phyloP scores from a whole-genome alignment of 2,329 filamentous ascomycete species.

The Diaporthe citri region DNA sequence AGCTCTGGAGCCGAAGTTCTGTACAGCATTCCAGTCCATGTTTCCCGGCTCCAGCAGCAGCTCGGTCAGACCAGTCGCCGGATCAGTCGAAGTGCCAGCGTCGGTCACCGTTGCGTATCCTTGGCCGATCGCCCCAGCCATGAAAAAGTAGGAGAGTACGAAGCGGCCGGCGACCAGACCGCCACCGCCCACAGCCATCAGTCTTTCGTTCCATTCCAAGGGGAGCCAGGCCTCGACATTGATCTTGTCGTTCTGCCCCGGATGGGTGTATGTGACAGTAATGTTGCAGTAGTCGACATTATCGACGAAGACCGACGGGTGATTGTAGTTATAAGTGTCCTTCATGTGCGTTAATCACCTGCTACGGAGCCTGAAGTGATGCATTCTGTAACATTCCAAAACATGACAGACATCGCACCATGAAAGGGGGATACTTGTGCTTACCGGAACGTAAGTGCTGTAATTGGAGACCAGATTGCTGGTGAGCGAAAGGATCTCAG shows the following conservation, averaged over 20 bases:
- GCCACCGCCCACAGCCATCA: constrained; percentile 13
- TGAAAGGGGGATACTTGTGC: no score
- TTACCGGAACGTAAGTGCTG: constrained; percentile 27
- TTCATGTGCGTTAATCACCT: no score
- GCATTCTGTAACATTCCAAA: no score
- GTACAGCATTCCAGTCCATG: constrained; percentile 44
- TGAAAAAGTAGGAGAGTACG: constrained; percentile 35
- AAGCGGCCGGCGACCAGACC: constrained; percentile 23
- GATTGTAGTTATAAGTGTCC: constrained; percentile 12
- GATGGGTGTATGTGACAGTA: constrained; percentile 24
- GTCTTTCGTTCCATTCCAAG: constrained; percentile 15
- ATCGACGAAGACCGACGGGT: constrained; percentile 36
- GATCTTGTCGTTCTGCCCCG: background rate
- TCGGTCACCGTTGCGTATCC: constrained; percentile 46
- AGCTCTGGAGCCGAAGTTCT: constrained; percentile 43
- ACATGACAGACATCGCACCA: no score
- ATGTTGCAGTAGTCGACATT: constrained; percentile 30
- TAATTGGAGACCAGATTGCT: constrained; percentile 41
- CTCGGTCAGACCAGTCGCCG: constrained; percentile 19
- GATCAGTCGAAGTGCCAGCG: constrained; percentile 41
- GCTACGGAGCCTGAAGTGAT: no score
- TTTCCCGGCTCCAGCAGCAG: constrained; percentile 14
- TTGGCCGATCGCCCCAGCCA: constrained; percentile 42
- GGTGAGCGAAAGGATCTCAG: constrained; percentile 36
- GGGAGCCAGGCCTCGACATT: constrained; percentile 19